These are phyloP conservation scores for Calonectria honghensis DNA, from an alignment of 2,329 filamentous ascomycete genomes.

Conservation along the genomic window DNA sequence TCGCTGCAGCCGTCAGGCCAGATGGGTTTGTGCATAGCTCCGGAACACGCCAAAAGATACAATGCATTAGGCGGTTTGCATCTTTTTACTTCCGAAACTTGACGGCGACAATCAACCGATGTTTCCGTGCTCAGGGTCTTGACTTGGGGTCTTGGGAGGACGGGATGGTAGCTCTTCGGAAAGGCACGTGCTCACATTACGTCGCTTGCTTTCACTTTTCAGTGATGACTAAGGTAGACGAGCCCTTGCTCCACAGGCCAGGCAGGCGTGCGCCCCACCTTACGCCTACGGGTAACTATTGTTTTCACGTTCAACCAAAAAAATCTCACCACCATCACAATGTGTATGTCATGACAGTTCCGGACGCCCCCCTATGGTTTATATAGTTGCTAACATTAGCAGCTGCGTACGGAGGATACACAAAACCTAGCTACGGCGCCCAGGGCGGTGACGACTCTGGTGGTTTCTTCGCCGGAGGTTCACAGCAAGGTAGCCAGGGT, in stretches of 20 bases:
- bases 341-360: slow-evolving; percentile 57
- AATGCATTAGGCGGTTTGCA: slow-evolving; percentile 1
- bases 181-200: slow-evolving; percentile 19
- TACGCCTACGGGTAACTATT: slow-evolving; percentile 18
- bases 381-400: slow-evolving; percentile 37
- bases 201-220: neutral
- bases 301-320: slow-evolving; percentile 42
- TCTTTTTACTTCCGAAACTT: neutral
- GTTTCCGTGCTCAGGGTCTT: neutral
- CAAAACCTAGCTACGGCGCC: slow-evolving; percentile 69
- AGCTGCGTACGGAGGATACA: slow-evolving; percentile 72
- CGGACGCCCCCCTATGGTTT: neutral
- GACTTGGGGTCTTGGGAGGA: neutral
- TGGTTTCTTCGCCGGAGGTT: slow-evolving; percentile 77
- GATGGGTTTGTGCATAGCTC: neutral
- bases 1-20: slow-evolving; percentile 14
- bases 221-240: slow-evolving; percentile 47
- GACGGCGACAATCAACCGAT: neutral
- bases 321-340: slow-evolving; percentile 51
- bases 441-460: slow-evolving; percentile 76
- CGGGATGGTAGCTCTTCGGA: neutral
- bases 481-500: slow-evolving; percentile 75
- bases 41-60: neutral
- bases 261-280: slow-evolving; percentile 44
- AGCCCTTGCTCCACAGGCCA: slow-evolving; percentile 13